phyloP scores from a whole-genome alignment of 306 rosid species.

The Canavalia gladiata region DNA sequence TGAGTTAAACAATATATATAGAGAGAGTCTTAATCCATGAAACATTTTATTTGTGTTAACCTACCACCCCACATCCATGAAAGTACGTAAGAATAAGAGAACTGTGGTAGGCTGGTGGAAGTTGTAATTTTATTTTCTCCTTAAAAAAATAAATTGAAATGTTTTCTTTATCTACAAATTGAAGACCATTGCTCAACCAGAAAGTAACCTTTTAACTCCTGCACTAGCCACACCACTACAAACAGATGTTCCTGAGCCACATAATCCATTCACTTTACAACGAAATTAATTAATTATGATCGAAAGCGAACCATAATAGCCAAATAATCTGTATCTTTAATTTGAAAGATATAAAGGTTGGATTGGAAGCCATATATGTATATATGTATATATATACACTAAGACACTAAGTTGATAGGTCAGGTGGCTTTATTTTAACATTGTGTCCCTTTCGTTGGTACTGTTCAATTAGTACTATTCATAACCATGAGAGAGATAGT shows the following conservation, averaged over 20 bases:
- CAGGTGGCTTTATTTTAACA: conserved; percentile 58
- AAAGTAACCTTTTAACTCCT: conserved; percentile 45
- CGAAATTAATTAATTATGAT: conserved; percentile 46
- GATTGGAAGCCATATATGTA: conserved; percentile 29
- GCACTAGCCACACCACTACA: conserved; percentile 43
- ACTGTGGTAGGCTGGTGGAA: conserved; percentile 1
- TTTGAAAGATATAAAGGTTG: conserved; percentile 48
- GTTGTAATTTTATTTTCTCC: not conserved
- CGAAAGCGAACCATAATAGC: conserved; percentile 50
- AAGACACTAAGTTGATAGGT: conserved; percentile 40
- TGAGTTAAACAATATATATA: conserved; percentile 14
- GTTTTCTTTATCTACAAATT: conserved; percentile 14
- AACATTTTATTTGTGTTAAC: conserved; percentile 40
- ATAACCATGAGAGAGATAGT: conserved; percentile 36
- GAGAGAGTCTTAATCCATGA: conserved; percentile 15
- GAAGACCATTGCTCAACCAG: conserved; percentile 39
- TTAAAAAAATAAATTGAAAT: not conserved
- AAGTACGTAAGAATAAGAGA: conserved; percentile 42
- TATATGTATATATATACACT: no score
- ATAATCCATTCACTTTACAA: conserved; percentile 51
- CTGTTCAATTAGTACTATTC: not conserved
- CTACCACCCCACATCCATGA: conserved; percentile 52
- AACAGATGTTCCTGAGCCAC: conserved; percentile 53
- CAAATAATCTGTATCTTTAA: conserved; percentile 39
- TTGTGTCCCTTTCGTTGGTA: conserved; percentile 33